phyloP scores from a whole-genome alignment of 352 stramenopile genomes.

The Phytophthora syringae region DNA sequence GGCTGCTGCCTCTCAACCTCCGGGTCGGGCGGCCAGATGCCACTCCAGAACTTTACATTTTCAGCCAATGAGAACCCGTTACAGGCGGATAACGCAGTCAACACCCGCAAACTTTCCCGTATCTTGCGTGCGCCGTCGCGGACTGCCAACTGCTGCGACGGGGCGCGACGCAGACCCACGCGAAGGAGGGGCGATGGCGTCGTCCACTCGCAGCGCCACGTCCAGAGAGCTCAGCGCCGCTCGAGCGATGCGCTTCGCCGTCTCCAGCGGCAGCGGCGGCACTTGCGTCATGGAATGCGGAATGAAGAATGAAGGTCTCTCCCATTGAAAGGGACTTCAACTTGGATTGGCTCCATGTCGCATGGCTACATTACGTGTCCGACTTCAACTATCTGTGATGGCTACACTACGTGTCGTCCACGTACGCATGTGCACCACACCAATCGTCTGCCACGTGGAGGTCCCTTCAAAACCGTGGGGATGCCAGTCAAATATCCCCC shows the following conservation, averaged over 20 bases:
- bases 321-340: constrained; percentile 7
- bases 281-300: not conserved
- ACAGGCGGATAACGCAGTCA: constrained; percentile 22
- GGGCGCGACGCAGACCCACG: constrained; percentile 23
- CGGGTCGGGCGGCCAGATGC: constrained; percentile 13
- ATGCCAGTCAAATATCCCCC: constrained; percentile 29
- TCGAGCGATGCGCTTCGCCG: constrained; percentile 13
- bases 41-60: constrained; percentile 30
- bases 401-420: not conserved
- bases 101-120: constrained; percentile 22
- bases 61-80: constrained; percentile 19
- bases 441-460: constrained; percentile 5
- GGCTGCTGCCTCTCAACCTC: constrained; percentile 6
- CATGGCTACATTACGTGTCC: not conserved
- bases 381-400: no score
- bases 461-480: no score
- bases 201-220: constrained; percentile 18
- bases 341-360: not conserved
- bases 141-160: not conserved
- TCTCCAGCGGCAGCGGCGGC: constrained; percentile 20
- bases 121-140: not conserved
- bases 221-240: constrained; percentile 17
- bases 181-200: constrained; percentile 15
- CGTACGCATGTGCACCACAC: not conserved
- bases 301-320: no score